Evolutionary conservation across 495 filamentous ascomycete species (phyloP).

Genomic region (Rhizodiscina lignyota): DNA sequence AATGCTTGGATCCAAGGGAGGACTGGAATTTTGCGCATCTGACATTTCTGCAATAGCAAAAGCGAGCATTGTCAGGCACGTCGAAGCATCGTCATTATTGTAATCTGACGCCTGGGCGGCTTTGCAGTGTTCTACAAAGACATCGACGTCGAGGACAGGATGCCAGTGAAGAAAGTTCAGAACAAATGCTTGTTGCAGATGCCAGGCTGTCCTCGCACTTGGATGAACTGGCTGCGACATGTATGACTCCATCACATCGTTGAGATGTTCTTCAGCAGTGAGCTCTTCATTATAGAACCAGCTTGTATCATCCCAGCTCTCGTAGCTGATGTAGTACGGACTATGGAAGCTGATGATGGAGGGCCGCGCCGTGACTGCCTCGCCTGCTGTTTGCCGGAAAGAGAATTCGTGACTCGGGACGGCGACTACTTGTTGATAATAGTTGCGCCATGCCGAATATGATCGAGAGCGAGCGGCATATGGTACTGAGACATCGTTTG

Average conservation of each 20-base stretch:
- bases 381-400: slow-evolving; percentile 9
- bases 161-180: too few species aligned
- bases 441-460: too few species aligned
- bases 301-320: slow-evolving; percentile 11
- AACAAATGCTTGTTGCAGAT: slow-evolving; percentile 8
- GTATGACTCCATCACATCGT: slow-evolving; percentile 6
- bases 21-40: too few species aligned
- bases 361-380: slow-evolving; percentile 8
- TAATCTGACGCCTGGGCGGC: too few species aligned
- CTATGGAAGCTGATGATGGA: slow-evolving; percentile 6
- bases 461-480: too few species aligned
- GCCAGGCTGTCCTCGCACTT: slow-evolving; percentile 4
- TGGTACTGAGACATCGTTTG: too few species aligned
- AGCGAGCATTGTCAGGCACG: too few species aligned
- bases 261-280: slow-evolving; percentile 5
- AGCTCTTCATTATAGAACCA: slow-evolving; percentile 11
- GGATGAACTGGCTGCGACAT: slow-evolving; percentile 4
- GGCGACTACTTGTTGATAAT: neutral
- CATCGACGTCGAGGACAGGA: too few species aligned
- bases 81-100: too few species aligned
- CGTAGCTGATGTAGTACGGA: slow-evolving; percentile 7
- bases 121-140: too few species aligned
- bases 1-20: too few species aligned
- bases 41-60: too few species aligned
- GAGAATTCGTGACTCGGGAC: slow-evolving; percentile 7